These are phyloP conservation scores for Leishmania aethiopica DNA, from an alignment of 208 protist genomes.

Conservation along the genomic window DNA sequence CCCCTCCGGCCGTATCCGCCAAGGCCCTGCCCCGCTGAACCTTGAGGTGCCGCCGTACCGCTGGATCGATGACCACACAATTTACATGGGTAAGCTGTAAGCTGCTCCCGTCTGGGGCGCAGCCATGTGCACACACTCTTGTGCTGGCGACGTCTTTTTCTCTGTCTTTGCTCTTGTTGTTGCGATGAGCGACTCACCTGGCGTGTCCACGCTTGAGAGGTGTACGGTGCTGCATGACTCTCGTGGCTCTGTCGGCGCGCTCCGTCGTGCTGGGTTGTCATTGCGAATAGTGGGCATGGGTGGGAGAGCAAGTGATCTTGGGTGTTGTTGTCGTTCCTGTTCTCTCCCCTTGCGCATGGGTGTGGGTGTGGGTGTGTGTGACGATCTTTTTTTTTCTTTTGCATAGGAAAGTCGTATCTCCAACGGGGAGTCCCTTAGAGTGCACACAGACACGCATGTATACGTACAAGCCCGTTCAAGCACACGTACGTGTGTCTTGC, in stretches of 20 bases:
- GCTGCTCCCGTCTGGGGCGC: background rate
- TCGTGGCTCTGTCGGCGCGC: background rate
- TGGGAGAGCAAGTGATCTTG: background rate
- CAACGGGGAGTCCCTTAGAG: background rate
- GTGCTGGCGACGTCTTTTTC: background rate
- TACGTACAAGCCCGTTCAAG: background rate
- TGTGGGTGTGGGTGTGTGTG: background rate
- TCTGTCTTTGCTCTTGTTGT: background rate
- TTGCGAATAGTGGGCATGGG: background rate
- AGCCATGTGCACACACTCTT: background rate
- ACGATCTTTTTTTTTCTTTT: slow-evolving; percentile 17
- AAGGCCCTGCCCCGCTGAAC: slow-evolving; percentile 98
- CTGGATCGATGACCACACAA: slow-evolving; percentile 93
- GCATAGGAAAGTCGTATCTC: slow-evolving; percentile 7
- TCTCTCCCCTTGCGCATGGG: background rate
- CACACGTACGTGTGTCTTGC: background rate
- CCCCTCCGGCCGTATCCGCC: slow-evolving; percentile 97
- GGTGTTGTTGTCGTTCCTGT: background rate
- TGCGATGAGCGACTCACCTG: background rate
- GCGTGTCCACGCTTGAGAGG: background rate
- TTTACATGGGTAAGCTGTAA: slow-evolving; percentile 95
- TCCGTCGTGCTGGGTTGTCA: background rate
- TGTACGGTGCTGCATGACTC: background rate
- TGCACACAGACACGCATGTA: background rate
- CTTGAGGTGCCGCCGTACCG: slow-evolving; percentile 97